A percentile compares a stretch with the other conserved stretches of the same genome.
phyloP scores from a whole-genome alignment of 2,329 filamentous ascomycete genomes.

The Calonectria pteridis region DNA sequence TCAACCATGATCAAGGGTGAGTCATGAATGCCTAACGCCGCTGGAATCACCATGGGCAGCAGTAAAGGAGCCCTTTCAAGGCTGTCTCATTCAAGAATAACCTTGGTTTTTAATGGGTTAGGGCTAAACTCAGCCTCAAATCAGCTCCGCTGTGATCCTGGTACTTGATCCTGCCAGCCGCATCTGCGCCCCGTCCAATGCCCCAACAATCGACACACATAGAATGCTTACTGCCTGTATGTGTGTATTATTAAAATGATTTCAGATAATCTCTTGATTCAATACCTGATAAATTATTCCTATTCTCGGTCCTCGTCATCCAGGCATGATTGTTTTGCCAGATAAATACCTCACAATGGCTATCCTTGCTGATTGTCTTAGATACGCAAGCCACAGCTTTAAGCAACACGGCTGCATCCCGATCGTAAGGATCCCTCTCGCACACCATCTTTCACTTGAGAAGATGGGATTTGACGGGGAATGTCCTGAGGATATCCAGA shows the following conservation, averaged over 20 bases:
- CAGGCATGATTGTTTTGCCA: neutral
- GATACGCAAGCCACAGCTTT: neutral
- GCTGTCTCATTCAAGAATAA: neutral
- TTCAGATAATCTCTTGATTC: neutral
- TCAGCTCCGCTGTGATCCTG: neutral
- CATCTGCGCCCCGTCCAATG: neutral
- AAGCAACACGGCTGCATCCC: too few relatives aligned
- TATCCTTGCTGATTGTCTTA: neutral
- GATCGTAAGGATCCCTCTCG: neutral
- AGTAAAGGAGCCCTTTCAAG: too few relatives aligned
- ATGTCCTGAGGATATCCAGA: neutral
- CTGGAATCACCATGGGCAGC: neutral
- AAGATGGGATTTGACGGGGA: neutral
- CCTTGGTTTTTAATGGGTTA: neutral
- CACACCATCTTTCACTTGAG: neutral
- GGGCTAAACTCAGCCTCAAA: neutral
- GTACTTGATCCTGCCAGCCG: neutral
- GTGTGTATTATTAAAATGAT: neutral
- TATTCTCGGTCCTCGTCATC: neutral
- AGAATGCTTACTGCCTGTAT: neutral
- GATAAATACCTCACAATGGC: neutral
- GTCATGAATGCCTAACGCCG: neutral
- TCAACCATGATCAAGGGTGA: neutral
- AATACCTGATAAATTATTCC: too few relatives aligned
- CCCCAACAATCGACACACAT: neutral